Evolutionary conservation across 805 yeast species (phyloP).

Genomic region (Candida golubevii): DNA sequence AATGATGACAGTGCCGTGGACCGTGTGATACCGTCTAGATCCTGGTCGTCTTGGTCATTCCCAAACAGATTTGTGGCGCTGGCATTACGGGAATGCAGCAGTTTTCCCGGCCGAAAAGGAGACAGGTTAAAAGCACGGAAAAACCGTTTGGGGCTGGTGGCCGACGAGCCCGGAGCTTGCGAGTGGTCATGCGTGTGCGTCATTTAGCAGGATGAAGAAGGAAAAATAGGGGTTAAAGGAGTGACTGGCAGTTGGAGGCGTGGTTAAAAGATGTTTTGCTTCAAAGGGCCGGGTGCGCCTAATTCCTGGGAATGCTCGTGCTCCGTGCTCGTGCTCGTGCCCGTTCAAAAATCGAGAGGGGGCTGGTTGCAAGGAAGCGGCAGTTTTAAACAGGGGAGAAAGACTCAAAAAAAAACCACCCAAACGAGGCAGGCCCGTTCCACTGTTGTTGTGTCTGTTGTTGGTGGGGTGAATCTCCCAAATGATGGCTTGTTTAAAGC

Average conservation of each 20-base stretch:
- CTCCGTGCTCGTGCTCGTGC: no score
- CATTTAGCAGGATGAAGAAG: background rate
- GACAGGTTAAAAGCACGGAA: slow-evolving; percentile 15
- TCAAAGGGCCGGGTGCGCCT: no score
- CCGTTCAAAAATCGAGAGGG: no score
- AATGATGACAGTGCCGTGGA: slow-evolving; percentile 1
- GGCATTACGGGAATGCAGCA: background rate
- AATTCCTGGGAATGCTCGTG: no score
- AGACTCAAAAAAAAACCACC: no score
- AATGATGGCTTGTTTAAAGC: no score
- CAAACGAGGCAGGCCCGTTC: no score
- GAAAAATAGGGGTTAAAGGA: background rate
- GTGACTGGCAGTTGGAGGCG: slow-evolving; percentile 2
- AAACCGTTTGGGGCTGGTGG: slow-evolving; percentile 18
- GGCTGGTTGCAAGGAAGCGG: no score
- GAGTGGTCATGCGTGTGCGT: slow-evolving; percentile 1
- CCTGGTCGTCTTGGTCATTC: background rate
- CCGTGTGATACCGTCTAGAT: background rate
- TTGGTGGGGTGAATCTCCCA: no score
- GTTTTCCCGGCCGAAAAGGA: slow-evolving; percentile 13
- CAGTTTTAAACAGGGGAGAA: no score
- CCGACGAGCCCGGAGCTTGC: background rate
- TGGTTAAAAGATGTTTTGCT: background rate
- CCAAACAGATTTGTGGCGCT: background rate
- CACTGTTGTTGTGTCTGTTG: no score